Conservation (phyloP, 176 grass and related monocot species). For the Urochloa ruziziensis region DNA sequence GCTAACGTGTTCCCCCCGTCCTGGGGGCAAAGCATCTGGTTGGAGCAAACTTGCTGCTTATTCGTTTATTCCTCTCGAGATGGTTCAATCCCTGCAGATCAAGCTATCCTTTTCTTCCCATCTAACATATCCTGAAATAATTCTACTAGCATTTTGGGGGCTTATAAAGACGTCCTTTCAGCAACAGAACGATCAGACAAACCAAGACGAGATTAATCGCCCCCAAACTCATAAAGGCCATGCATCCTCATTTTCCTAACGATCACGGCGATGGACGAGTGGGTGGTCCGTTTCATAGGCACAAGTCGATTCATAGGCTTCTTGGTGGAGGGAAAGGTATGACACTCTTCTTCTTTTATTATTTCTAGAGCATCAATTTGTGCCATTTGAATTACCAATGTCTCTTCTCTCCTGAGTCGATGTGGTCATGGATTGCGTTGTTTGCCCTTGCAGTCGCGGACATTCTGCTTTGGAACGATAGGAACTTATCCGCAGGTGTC, state of each 20-base stretch:
- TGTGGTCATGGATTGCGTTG: background rate
- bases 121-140: background rate
- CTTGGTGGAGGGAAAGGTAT: conserved; percentile 67
- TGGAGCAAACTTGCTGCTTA: conserved; percentile 13
- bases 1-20: background rate
- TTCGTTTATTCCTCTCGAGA: conserved; percentile 22
- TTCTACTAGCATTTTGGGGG: conserved; percentile 12
- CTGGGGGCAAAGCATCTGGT: conserved; percentile 21
- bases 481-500: conserved; percentile 62
- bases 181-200: background rate
- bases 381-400: background rate
- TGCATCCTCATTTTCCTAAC: conserved; percentile 36
- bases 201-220: background rate
- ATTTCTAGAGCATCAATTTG: background rate
- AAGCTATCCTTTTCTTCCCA: conserved; percentile 72
- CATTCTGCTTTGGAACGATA: conserved; percentile 74
- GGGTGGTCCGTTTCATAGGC: conserved; percentile 26
- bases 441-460: conserved; percentile 49
- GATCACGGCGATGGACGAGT: conserved; percentile 22
- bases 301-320: conserved; percentile 44
- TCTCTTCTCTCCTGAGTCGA: background rate
- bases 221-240: background rate
- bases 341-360: background rate
- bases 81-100: conserved; percentile 17
- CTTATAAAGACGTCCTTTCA: conserved; percentile 25